Evolutionary conservation across 345 rosid genomes (phyloP).

Genomic region (Salix brachista): DNA sequence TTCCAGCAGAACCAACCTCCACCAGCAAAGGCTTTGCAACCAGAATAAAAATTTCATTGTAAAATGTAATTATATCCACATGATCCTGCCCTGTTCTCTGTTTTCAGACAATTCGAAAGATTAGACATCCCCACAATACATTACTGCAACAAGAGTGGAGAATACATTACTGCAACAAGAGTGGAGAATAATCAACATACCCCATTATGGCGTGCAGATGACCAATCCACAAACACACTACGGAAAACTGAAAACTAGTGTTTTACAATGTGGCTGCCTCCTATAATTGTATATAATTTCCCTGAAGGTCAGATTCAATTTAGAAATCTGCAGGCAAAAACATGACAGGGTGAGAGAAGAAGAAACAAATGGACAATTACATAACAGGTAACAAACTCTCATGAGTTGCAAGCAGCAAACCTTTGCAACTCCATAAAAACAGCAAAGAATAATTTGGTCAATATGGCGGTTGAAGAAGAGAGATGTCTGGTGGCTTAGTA

Average conservation of each 20-base stretch:
- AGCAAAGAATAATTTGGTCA: conserved; percentile 36
- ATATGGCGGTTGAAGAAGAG: conserved; percentile 35
- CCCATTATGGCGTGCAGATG: conserved; percentile 57
- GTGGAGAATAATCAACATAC: conserved; percentile 28
- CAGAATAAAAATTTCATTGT: conserved; percentile 61
- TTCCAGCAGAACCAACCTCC: conserved; percentile 69
- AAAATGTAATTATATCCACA: conserved; percentile 78
- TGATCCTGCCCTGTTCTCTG: conserved; percentile 88
- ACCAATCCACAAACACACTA: conserved; percentile 71
- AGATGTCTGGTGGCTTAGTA: conserved; percentile 26
- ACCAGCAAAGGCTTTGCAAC: conserved; percentile 75
- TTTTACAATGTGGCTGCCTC: conserved; percentile 97
- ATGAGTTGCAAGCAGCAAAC: conserved; percentile 13
- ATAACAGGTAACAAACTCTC: background rate
- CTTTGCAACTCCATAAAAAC: conserved; percentile 37
- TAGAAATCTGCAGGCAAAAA: conserved; percentile 66
- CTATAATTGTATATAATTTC: conserved; percentile 79
- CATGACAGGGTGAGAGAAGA: background rate
- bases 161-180: too few relatives aligned
- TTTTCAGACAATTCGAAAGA: conserved; percentile 21
- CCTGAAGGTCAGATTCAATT: conserved; percentile 68
- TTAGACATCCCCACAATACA: conserved; percentile 20
- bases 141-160: background rate
- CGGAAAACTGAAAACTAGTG: conserved; percentile 86
- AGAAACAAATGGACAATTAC: background rate